phyloP scores from a whole-genome alignment of 768 basidiomycete genomes.

The Termitomyces sp. region DNA sequence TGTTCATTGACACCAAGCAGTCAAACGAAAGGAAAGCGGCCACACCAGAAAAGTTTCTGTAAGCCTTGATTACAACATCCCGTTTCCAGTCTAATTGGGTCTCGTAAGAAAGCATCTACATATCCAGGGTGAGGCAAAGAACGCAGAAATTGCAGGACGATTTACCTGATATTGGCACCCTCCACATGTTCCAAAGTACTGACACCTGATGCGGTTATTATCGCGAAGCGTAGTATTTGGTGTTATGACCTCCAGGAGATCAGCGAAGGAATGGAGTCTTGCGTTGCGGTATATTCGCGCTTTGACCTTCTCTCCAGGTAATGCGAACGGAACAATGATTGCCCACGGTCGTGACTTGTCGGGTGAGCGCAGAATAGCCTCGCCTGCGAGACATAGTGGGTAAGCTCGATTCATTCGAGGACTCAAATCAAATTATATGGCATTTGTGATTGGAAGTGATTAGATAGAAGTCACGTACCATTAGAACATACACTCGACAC shows the following conservation, averaged over 20 bases:
- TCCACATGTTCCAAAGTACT: slow-evolving; percentile 84
- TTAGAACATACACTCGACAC: slow-evolving; percentile 60
- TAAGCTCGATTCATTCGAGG: background rate
- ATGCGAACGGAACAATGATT: slow-evolving; percentile 74
- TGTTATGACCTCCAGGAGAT: slow-evolving; percentile 58
- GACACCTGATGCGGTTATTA: slow-evolving; percentile 60
- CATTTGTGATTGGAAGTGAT: no score
- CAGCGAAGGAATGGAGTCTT: slow-evolving; percentile 70
- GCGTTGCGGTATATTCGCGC: slow-evolving; percentile 68
- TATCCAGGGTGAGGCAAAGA: background rate
- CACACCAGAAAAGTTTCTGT: slow-evolving; percentile 64
- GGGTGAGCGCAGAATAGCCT: slow-evolving; percentile 54
- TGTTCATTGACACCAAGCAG: background rate
- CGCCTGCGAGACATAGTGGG: slow-evolving; percentile 41
- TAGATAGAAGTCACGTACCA: no score
- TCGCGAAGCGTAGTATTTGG: slow-evolving; percentile 68
- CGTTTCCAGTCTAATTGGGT: slow-evolving; percentile 83
- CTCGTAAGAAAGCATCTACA: slow-evolving; percentile 81
- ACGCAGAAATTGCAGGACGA: background rate
- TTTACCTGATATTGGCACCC: slow-evolving; percentile 93
- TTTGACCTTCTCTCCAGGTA: slow-evolving; percentile 78
- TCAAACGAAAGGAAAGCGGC: background rate
- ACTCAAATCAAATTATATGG: no score
- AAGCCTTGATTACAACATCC: slow-evolving; percentile 82
- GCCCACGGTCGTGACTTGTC: slow-evolving; percentile 63